Conservation (phyloP, 345 rosid genomes). For the Syzygium aromaticum region DNA sequence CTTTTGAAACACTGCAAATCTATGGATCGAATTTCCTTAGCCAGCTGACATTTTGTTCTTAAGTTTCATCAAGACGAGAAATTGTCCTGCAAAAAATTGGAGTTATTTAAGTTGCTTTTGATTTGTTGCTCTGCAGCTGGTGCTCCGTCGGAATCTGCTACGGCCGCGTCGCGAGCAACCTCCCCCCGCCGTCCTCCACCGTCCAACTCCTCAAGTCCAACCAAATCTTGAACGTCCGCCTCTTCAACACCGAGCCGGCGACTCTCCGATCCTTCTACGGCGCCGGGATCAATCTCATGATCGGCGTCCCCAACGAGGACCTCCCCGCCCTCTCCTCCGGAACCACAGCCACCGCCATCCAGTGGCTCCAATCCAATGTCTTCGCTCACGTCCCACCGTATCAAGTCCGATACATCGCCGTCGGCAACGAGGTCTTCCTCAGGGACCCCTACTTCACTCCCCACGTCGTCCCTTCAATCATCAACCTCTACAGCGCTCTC, state of each 20-base stretch:
- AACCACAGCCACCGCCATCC: background rate
- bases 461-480: conserved; percentile 18
- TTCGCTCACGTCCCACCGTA: conserved; percentile 13
- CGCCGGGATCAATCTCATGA: conserved; percentile 20
- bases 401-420: conserved; percentile 21
- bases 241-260: conserved; percentile 21
- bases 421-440: conserved; percentile 29
- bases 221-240: conserved; percentile 15
- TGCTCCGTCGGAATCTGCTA: conserved; percentile 26
- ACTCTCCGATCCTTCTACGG: conserved; percentile 20
- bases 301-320: conserved; percentile 28
- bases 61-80: background rate
- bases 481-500: conserved; percentile 19
- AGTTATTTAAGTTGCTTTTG: background rate
- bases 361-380: conserved; percentile 24
- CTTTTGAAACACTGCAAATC: background rate
- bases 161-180: conserved; percentile 26
- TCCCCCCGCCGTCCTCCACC: conserved; percentile 10
- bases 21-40: background rate
- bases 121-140: conserved; percentile 7
- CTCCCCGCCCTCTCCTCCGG: conserved; percentile 23
- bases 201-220: conserved; percentile 16
- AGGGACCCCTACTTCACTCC: conserved; percentile 20
- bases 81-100: background rate
- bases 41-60: background rate